These are phyloP conservation scores for Penicillium psychrofluorescens DNA, from an alignment of 495 filamentous ascomycete species.

Conservation along the genomic window DNA sequence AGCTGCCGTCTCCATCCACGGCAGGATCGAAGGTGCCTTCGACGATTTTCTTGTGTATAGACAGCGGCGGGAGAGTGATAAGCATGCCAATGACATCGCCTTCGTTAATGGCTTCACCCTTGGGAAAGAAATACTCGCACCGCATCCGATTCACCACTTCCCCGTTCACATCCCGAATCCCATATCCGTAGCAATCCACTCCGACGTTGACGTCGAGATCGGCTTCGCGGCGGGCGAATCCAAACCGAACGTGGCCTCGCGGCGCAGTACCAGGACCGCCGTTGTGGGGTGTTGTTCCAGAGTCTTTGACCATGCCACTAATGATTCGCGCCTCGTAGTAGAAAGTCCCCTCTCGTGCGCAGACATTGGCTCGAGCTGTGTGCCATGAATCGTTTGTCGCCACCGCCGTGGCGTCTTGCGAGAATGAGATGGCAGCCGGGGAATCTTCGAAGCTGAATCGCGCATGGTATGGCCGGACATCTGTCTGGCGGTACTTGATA, in stretches of 20 bases:
- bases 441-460: slow-evolving; percentile 90
- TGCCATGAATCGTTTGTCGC: slow-evolving; percentile 40
- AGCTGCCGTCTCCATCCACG: slow-evolving; percentile 43
- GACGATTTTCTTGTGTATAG: slow-evolving; percentile 80
- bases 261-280: slow-evolving; percentile 25
- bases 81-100: slow-evolving; percentile 95
- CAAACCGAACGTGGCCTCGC: slow-evolving; percentile 80
- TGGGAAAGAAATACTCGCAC: slow-evolving; percentile 77
- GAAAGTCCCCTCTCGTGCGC: slow-evolving; percentile 80
- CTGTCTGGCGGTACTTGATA: slow-evolving; percentile 82
- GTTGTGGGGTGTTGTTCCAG: slow-evolving; percentile 15
- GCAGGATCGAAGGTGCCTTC: slow-evolving; percentile 80
- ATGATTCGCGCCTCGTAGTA: slow-evolving; percentile 93
- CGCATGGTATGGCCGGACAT: slow-evolving; percentile 70
- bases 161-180: slow-evolving; percentile 77
- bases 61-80: slow-evolving; percentile 79
- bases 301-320: slow-evolving; percentile 47
- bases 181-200: slow-evolving; percentile 95
- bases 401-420: slow-evolving; percentile 33
- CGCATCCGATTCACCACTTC: slow-evolving; percentile 92
- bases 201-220: slow-evolving; percentile 89
- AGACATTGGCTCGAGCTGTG: slow-evolving; percentile 70
- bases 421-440: slow-evolving; percentile 55
- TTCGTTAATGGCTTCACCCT: slow-evolving; percentile 61
- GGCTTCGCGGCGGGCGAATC: slow-evolving; percentile 85